phyloP scores from a whole-genome alignment of 495 filamentous ascomycete genomes.

The Hypoxylon cercidicola region DNA sequence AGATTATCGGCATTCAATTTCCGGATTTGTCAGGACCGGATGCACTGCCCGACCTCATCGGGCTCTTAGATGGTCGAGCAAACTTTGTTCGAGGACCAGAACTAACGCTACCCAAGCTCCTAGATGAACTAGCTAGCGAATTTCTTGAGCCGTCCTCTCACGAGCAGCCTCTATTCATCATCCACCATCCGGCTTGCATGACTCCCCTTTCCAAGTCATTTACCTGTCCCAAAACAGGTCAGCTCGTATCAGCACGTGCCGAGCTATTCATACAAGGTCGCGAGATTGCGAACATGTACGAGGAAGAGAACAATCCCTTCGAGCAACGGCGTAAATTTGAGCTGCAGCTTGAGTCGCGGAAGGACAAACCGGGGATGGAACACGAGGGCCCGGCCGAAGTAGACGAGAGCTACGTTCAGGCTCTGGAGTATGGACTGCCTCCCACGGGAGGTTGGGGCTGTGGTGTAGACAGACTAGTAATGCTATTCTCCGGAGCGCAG shows the following conservation, averaged over 20 bases:
- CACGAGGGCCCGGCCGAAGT: constrained; percentile 53
- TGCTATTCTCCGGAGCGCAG: constrained; percentile 81
- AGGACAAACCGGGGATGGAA: constrained; percentile 29
- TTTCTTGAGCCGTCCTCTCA: constrained; percentile 79
- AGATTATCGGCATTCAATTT: constrained; percentile 67
- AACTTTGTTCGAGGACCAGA: constrained; percentile 61
- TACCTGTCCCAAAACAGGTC: constrained; percentile 66
- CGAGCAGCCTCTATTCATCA: constrained; percentile 83
- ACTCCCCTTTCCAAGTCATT: constrained; percentile 93
- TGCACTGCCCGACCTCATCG: constrained; percentile 65
- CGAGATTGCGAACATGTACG: constrained; percentile 94
- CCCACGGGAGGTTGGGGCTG: constrained; percentile 97
- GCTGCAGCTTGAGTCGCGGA: constrained; percentile 56
- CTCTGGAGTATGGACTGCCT: constrained; percentile 87
- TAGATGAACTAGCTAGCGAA: constrained; percentile 80
- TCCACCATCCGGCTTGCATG: constrained; percentile 89
- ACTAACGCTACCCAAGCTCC: constrained; percentile 77
- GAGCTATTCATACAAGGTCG: constrained; percentile 86
- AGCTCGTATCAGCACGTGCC: constrained; percentile 76
- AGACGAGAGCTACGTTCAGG: constrained; percentile 86
- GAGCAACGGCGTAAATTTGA: constrained; percentile 86
- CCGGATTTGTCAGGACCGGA: constrained; percentile 70
- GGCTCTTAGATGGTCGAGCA: constrained; percentile 65
- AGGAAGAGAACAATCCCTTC: constrained; percentile 95
- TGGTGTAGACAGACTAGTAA: constrained; percentile 87